phyloP scores from a whole-genome alignment of 345 rosid species.

The Eucalyptus rudis region DNA sequence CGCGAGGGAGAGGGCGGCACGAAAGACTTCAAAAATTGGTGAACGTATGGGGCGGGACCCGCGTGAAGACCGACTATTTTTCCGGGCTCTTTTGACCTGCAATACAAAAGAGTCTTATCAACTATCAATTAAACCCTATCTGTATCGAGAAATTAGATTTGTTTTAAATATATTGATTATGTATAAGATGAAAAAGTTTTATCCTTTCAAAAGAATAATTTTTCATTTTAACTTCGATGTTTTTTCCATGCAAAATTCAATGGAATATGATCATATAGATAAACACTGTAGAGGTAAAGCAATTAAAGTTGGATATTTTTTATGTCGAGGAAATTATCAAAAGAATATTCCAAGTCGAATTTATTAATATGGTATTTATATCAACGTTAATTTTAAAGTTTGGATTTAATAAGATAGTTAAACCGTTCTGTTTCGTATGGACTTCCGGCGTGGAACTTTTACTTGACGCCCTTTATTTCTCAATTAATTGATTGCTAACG shows the following conservation, averaged over 20 bases:
- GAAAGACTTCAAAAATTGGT: not conserved
- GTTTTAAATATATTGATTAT: not conserved
- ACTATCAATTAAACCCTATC: not conserved
- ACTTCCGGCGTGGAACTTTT: not conserved
- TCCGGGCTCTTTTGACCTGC: not conserved
- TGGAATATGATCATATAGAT: rapidly evolving
- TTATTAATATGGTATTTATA: not conserved
- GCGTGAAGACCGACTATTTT: not conserved
- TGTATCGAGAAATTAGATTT: not conserved
- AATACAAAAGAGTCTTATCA: not conserved
- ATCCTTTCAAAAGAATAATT: not conserved
- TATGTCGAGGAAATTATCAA: not conserved
- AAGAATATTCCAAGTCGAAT: not conserved
- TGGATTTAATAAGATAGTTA: not conserved
- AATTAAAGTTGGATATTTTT: not conserved
- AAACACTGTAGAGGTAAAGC: rapidly evolving
- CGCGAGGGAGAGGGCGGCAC: too few species aligned
- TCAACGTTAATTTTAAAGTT: not conserved
- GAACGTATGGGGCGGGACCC: not conserved
- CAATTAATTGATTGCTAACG: not conserved
- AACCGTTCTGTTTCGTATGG: too few species aligned
- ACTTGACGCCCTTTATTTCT: not conserved
- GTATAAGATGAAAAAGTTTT: not conserved
- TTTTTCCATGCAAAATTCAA: not conserved
- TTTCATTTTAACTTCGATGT: not conserved